Conservation (phyloP, 495 filamentous ascomycete genomes). For the Podospora didyma region DNA sequence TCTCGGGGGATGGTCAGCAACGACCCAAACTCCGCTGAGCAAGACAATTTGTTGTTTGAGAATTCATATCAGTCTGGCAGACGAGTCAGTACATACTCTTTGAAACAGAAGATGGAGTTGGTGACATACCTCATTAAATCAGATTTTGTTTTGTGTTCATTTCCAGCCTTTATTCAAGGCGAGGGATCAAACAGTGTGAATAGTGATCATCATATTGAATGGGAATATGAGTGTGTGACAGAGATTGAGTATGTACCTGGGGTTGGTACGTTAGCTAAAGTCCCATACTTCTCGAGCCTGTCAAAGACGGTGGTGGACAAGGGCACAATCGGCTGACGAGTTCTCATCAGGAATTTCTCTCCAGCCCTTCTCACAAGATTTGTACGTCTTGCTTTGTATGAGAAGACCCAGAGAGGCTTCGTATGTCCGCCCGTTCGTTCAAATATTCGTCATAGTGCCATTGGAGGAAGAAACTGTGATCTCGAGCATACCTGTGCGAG, state of each 20-base stretch:
- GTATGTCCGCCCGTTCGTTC: slow-evolving; percentile 99
- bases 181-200: slow-evolving; percentile 99
- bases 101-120: not conserved
- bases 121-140: slow-evolving; percentile 92
- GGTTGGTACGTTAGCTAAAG: slow-evolving; percentile 30
- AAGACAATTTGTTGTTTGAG: not conserved
- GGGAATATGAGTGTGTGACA: slow-evolving; percentile 12
- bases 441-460: slow-evolving; percentile 76
- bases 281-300: not conserved
- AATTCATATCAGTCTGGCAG: slow-evolving; percentile 32
- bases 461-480: slow-evolving; percentile 14
- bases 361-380: slow-evolving; percentile 68
- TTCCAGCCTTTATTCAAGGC: slow-evolving; percentile 47
- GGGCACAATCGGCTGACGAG: slow-evolving; percentile 84
- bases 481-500: slow-evolving; percentile 53
- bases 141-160: slow-evolving; percentile 91
- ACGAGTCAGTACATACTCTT: slow-evolving; percentile 39
- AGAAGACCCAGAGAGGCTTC: slow-evolving; percentile 60
- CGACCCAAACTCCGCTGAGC: slow-evolving; percentile 12
- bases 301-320: slow-evolving; percentile 15
- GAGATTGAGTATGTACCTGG: slow-evolving; percentile 41
- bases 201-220: slow-evolving; percentile 51
- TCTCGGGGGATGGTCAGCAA: slow-evolving; percentile 22
- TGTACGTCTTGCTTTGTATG: slow-evolving; percentile 73
- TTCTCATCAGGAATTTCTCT: slow-evolving; percentile 91